Conservation (phyloP, 2,329 filamentous ascomycete genomes). For the Fusarium sp. region DNA sequence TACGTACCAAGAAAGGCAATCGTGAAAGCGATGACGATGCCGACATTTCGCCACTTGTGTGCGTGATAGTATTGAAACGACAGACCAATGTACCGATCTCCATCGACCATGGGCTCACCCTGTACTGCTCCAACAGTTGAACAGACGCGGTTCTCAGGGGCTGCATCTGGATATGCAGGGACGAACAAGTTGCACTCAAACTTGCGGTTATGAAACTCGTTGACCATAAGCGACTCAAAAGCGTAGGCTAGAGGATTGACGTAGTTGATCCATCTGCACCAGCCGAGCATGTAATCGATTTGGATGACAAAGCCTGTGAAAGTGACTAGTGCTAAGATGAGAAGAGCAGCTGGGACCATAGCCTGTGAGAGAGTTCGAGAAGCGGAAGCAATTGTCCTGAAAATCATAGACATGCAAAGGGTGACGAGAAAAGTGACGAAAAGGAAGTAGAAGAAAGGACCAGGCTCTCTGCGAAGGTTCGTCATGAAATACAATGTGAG, state of each 20-base stretch:
- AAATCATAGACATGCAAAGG: conserved; percentile 57
- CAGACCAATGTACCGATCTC: conserved; percentile 60
- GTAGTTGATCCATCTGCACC: conserved; percentile 76
- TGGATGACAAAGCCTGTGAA: conserved; percentile 64
- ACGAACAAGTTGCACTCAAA: conserved; percentile 49
- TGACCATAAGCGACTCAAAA: conserved; percentile 74
- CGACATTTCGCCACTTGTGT: conserved; percentile 69
- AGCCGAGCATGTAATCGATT: conserved; percentile 66
- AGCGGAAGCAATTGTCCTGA: conserved; percentile 53
- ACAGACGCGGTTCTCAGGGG: conserved; percentile 57
- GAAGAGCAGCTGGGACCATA: conserved; percentile 56
- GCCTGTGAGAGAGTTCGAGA: conserved; percentile 67
- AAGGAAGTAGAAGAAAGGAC: conserved; percentile 62
- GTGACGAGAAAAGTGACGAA: conserved; percentile 58
- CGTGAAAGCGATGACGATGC: conserved; percentile 66
- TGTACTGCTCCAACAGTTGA: conserved; percentile 60
- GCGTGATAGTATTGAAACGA: conserved; percentile 59
- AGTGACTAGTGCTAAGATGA: conserved; percentile 49
- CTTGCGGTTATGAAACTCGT: conserved; percentile 67
- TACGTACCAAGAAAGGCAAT: conserved; percentile 63
- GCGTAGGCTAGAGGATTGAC: conserved; percentile 73
- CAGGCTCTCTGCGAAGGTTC: conserved; percentile 58
- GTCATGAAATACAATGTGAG: conserved; percentile 65
- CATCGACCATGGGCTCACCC: conserved; percentile 60
- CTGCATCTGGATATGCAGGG: conserved; percentile 47